Evolutionary conservation across 164 flowering plant genomes (phyloP), one percentile per base, ranked within the genome.

Genomic region (Tinospora cordifolia): DNA sequence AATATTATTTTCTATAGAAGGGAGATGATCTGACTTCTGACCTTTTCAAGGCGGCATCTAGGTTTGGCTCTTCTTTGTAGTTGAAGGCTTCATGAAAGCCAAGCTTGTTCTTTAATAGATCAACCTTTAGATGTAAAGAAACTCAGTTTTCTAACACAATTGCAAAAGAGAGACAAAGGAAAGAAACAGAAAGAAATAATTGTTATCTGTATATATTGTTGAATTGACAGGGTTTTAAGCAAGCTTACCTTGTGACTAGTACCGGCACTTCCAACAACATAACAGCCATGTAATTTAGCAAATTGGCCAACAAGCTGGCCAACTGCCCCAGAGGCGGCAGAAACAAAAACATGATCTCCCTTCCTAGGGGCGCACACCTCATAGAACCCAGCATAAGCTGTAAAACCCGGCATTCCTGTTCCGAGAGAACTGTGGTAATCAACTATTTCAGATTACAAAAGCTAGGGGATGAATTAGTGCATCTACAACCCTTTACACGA

Each of bases 241-340:
- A 51, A 65, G 12, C 62, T 74, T 64, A 84, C 88, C 77, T 88
- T 90, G 63, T 87, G 79, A 41, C 71, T 80, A 15, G 84, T 70
- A 21, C 96, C 92, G 39, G 91, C 90, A 83, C 88, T 88, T 71
- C 96, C 96, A 75, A 90, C 92, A 10, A 90, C 92, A 77, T 84
- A 88, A 79, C 96, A 90, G 25, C 96, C 92, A 76, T 83, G 82
- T 77, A 90, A 72, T 76, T 87, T 90, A 22, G 92, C 95, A 64
- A 88, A 84, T 66, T 90, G 92, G 62, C 92, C 95, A 74, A 90
- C 90, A 74, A 90, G 85, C 79, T 90, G 92, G 54, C 95, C 95
- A 77, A 88, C 96, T 0, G 95, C 95, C 64, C 95, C 95, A 63
- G 91, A 78, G 44, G 96, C 96, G 8, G 96, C 91, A 25, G 93